Conservation (phyloP, 73 alveolate genomes). For the Paramecium biaurelia region DNA sequence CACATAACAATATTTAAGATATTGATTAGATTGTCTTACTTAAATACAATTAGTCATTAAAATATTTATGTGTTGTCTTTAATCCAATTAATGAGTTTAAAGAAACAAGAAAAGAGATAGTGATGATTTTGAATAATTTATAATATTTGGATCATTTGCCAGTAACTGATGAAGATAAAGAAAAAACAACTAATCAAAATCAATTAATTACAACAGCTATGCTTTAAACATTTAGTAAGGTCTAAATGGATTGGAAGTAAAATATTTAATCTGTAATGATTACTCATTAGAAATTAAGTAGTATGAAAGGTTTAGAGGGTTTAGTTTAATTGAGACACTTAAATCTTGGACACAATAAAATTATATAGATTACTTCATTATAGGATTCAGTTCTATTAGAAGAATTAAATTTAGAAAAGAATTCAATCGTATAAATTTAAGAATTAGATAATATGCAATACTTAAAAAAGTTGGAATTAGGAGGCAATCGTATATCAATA, state of each 20-base stretch:
- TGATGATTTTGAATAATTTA: slow-evolving; percentile 56
- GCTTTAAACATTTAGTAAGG: slow-evolving; percentile 45
- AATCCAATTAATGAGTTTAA: slow-evolving; percentile 77
- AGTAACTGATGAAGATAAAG: slow-evolving; percentile 69
- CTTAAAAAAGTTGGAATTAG: slow-evolving; percentile 84
- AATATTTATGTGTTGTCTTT: slow-evolving; percentile 70
- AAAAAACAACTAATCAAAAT: slow-evolving; percentile 25
- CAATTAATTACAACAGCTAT: slow-evolving; percentile 23
- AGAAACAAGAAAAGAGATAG: slow-evolving; percentile 64
- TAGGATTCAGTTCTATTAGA: slow-evolving; percentile 82
- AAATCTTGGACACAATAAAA: slow-evolving; percentile 82
- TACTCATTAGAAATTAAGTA: slow-evolving; percentile 67
- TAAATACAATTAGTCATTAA: neutral
- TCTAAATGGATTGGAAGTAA: slow-evolving; percentile 70
- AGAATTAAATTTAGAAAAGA: slow-evolving; percentile 90
- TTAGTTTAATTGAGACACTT: slow-evolving; percentile 73
- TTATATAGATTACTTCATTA: slow-evolving; percentile 84
- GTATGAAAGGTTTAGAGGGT: slow-evolving; percentile 69
- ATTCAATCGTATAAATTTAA: slow-evolving; percentile 80
- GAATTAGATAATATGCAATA: slow-evolving; percentile 73
- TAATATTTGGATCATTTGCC: slow-evolving; percentile 67
- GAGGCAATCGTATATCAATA: slow-evolving; percentile 80
- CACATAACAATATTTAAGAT: slow-evolving; percentile 87
- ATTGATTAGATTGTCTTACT: slow-evolving; percentile 70
- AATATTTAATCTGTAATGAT: slow-evolving; percentile 67